A percentile compares a stretch with the other conserved stretches of the same genome.
Conservation (phyloP, 2,329 filamentous ascomycete genomes). For the Knufia petricola region DNA sequence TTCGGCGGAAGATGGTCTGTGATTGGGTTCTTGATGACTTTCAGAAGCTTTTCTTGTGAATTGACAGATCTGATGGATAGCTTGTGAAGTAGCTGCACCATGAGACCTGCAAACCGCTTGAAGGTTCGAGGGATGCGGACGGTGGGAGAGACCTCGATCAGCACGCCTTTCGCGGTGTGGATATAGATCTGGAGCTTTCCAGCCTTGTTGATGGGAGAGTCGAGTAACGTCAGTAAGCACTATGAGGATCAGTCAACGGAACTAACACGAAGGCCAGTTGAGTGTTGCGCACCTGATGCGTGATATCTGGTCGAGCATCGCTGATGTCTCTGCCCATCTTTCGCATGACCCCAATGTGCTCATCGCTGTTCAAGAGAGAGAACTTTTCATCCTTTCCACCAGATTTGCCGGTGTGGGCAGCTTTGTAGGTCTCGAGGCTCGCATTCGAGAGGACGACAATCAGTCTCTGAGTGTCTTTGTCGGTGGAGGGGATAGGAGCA, state of each 20-base stretch:
- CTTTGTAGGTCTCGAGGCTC: conserved; percentile 94
- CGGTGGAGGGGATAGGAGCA: conserved; percentile 67
- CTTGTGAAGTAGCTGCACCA: conserved; percentile 94
- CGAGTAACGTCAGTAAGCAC: conserved; percentile 93
- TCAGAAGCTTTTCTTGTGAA: conserved; percentile 92
- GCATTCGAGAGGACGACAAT: conserved; percentile 97
- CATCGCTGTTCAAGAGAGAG: conserved; percentile 93
- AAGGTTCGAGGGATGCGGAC: conserved; percentile 97
- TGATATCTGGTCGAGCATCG: conserved; percentile 94
- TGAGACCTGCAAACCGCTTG: conserved; percentile 95
- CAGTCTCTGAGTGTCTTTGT: conserved; percentile 83
- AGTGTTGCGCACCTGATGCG: conserved; percentile 82
- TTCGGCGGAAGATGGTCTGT: conserved; percentile 94
- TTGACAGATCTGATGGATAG: conserved; percentile 93
- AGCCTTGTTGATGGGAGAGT: conserved; percentile 97
- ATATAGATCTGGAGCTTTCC: conserved; percentile 98
- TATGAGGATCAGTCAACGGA: conserved; percentile 32
- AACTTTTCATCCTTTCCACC: conserved; percentile 84
- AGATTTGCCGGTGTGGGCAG: conserved; percentile 60
- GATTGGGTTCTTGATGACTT: conserved; percentile 96
- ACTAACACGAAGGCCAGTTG: too few species aligned
- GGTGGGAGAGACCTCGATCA: conserved; percentile 96
- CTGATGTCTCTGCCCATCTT: conserved; percentile 99
- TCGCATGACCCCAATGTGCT: conserved; percentile 97
- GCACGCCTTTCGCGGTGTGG: conserved; percentile 89